Evolutionary conservation across 257 asterid genomes (phyloP), one percentile per base, ranked within the genome.

Genomic region (Parsonsia alboflavescens): DNA sequence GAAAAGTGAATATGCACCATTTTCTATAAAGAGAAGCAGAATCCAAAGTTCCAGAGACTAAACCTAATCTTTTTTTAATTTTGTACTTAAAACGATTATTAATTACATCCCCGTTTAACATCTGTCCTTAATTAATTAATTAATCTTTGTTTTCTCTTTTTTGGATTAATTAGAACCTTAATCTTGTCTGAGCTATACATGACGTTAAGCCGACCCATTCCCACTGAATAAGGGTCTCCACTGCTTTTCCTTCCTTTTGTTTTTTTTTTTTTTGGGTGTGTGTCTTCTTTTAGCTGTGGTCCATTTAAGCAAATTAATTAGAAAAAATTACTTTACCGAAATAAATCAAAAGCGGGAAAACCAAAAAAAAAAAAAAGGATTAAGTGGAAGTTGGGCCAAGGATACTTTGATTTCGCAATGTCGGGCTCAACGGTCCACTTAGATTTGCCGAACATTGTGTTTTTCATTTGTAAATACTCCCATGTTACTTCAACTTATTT

Each of bases 1-100:
- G 79, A 85, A 82, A 87, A 87, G 90, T 75, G 81, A 76, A 80
- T 48, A 66, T 81, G 79, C 80, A 83, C 88, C 88, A 86, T 85
- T 86, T 82, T 84, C 80, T 73, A 79, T 77, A 79, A 87, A 81
- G 81, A 73, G 74, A 71, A 46, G 71, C 81, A 82, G 78, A 58
- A 77, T 21, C 78, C 52, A 45, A 85, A 82, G 72, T 52, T 64
- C 28, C 45, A 66, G n/a, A n/a, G n/a, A 66, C 79, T 50, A 22
- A 77, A 77, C 73, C 77, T 59, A 75, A 24, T 76, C 79, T 78
- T 82, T 63, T 84, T 64, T 71, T 44, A 73, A n/a, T n/a, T n/a
- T 79, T 75, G 80, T 72, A 69, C 84, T 78, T 82, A 73, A 56
- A 57, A 61, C 49, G 70, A 48, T 85, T 81, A 80, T 80, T 81